Evolutionary conservation across 208 protist species (phyloP).

Genomic region (Leishmania turanica): DNA sequence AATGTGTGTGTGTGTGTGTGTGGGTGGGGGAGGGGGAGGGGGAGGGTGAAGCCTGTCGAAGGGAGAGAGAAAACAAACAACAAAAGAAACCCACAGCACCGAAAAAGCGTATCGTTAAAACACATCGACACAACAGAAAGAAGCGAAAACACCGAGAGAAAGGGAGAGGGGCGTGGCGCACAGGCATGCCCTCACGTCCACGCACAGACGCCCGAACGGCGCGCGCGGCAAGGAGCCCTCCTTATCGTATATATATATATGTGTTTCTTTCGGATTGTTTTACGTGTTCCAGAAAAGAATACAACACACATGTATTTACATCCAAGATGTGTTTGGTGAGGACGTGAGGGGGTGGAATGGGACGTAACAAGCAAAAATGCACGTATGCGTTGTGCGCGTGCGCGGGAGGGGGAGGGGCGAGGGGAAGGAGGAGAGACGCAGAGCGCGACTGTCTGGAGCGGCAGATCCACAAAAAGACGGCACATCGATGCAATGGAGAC

Average conservation of each 20-base stretch:
- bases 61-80: not conserved
- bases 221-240: too few relatives aligned
- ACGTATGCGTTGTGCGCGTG: not conserved
- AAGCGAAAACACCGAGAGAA: not conserved
- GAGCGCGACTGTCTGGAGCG: not conserved
- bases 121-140: too few relatives aligned
- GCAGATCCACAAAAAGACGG: too few relatives aligned
- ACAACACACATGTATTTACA: not conserved
- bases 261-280: not conserved
- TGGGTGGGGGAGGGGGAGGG: too few relatives aligned
- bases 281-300: not conserved
- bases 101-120: too few relatives aligned
- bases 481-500: not conserved
- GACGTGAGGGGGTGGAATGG: not conserved
- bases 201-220: not conserved
- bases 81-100: not conserved
- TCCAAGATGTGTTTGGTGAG: not conserved
- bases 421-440: not conserved
- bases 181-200: not conserved
- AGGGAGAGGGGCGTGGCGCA: not conserved
- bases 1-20: too few relatives aligned
- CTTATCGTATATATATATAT: not conserved
- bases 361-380: too few relatives aligned
- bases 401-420: not conserved
- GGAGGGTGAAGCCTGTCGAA: not conserved